Evolutionary conservation across 139 green algal genomes (phyloP).

Genomic region (Closterium sp.): DNA sequence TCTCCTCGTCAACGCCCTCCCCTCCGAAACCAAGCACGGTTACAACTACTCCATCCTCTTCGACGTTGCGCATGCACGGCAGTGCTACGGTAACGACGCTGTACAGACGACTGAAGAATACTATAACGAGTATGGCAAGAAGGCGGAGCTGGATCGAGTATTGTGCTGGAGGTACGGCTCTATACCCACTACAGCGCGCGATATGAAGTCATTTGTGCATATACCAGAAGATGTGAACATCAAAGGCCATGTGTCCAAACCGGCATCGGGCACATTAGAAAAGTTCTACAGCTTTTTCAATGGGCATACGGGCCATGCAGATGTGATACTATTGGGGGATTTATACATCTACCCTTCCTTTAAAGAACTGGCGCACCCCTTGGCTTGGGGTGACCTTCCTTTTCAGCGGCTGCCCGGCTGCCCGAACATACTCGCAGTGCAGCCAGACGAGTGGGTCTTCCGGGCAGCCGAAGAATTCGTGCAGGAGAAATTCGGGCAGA

Average conservation of each 20-base stretch:
- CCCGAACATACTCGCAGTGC: not conserved
- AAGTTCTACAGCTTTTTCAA: not conserved
- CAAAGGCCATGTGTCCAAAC: not conserved
- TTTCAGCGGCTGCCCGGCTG: not conserved
- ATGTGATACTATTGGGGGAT: not conserved
- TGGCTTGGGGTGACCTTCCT: not conserved
- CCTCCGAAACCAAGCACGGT: not conserved
- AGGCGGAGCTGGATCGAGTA: not conserved
- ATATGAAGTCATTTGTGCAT: not conserved
- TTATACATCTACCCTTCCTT: not conserved
- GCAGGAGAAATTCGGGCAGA: not conserved
- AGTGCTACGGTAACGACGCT: not conserved
- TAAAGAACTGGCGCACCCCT: not conserved
- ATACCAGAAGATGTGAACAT: not conserved
- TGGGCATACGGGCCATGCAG: not conserved
- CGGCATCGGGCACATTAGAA: not conserved
- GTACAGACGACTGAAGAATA: not conserved
- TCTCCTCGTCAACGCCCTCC: not conserved
- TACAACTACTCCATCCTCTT: not conserved
- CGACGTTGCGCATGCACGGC: not conserved
- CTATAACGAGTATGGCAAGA: not conserved
- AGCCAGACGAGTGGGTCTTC: not conserved
- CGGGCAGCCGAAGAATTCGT: not conserved
- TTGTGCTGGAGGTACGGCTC: not conserved
- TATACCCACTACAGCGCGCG: not conserved